Evolutionary conservation across 1,284 basidiomycete species (phyloP).

Genomic region (Laetiporus sulphureus): DNA sequence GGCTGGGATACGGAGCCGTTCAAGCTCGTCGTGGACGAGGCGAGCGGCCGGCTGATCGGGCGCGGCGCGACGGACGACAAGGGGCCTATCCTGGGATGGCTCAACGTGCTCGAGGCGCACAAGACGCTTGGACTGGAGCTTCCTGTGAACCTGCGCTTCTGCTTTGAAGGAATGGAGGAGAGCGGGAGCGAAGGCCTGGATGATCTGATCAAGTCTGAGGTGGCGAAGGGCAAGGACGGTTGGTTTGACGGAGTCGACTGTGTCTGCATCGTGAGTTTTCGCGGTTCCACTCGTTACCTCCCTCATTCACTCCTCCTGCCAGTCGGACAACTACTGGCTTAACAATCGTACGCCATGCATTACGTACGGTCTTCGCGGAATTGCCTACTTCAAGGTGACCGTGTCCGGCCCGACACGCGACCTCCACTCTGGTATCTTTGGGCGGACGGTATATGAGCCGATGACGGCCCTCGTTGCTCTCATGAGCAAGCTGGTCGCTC

Average conservation of each 20-base stretch:
- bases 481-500: slow-evolving; percentile 85
- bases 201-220: slow-evolving; percentile 81
- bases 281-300: neutral
- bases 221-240: slow-evolving; percentile 52
- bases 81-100: slow-evolving; percentile 89
- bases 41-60: slow-evolving; percentile 75
- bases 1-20: slow-evolving; percentile 95
- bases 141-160: slow-evolving; percentile 92
- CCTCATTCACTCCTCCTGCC: neutral
- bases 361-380: slow-evolving; percentile 80
- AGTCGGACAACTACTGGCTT: slow-evolving; percentile 89
- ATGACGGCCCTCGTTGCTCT: slow-evolving; percentile 77
- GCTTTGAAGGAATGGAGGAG: slow-evolving; percentile 99
- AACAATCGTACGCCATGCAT: slow-evolving; percentile 72
- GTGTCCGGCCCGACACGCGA: slow-evolving; percentile 85
- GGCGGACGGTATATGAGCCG: slow-evolving; percentile 84
- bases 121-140: slow-evolving; percentile 66
- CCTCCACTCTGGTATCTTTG: slow-evolving; percentile 90
- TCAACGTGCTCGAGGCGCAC: slow-evolving; percentile 93
- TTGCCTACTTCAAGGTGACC: slow-evolving; percentile 85
- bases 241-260: slow-evolving; percentile 93
- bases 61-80: slow-evolving; percentile 94
- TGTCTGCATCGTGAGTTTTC: slow-evolving; percentile 80
- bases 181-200: slow-evolving; percentile 92
- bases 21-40: slow-evolving; percentile 62